A percentile compares a stretch with the other conserved stretches of the same genome.
Conservation (phyloP, 2,329 filamentous ascomycete genomes). For the Corinectria fuckeliana region DNA sequence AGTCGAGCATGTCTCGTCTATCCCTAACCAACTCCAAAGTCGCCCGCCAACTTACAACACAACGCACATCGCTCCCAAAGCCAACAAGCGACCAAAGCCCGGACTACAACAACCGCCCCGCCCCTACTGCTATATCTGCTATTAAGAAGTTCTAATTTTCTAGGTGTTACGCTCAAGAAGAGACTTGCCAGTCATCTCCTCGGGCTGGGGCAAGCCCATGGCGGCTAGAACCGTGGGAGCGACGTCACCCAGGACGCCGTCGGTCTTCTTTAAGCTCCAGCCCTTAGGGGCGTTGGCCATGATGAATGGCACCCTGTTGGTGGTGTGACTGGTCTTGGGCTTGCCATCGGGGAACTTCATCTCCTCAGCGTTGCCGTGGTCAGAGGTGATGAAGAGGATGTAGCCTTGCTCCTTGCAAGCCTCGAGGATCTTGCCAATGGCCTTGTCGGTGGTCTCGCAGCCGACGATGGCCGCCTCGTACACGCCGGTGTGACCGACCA, state of each 20-base stretch:
- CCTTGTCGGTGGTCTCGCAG: conserved; percentile 86
- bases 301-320: conserved; percentile 96
- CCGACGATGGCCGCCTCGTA: conserved; percentile 93
- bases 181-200: conserved; percentile 89
- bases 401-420: conserved; percentile 94
- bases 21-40: conserved; percentile 34
- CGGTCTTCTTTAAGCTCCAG: conserved; percentile 83
- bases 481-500: conserved; percentile 98
- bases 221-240: conserved; percentile 89
- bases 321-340: conserved; percentile 97
- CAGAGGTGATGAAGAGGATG: conserved; percentile 91
- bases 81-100: conserved; percentile 22
- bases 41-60: conserved; percentile 11
- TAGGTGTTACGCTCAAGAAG: conserved; percentile 65
- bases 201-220: conserved; percentile 90
- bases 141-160: conserved; percentile 21
- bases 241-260: conserved; percentile 94
- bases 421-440: conserved; percentile 91
- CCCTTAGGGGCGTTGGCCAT: conserved; percentile 96
- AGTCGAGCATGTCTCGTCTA: conserved; percentile 28
- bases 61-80: conserved; percentile 1
- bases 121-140: not conserved
- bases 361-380: conserved; percentile 98
- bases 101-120: conserved; percentile 1
- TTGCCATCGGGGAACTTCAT: conserved; percentile 97